A percentile compares a stretch with the other conserved stretches of the same genome.
phyloP scores from a whole-genome alignment of 495 filamentous ascomycete species.

The Penicillium canescens region DNA sequence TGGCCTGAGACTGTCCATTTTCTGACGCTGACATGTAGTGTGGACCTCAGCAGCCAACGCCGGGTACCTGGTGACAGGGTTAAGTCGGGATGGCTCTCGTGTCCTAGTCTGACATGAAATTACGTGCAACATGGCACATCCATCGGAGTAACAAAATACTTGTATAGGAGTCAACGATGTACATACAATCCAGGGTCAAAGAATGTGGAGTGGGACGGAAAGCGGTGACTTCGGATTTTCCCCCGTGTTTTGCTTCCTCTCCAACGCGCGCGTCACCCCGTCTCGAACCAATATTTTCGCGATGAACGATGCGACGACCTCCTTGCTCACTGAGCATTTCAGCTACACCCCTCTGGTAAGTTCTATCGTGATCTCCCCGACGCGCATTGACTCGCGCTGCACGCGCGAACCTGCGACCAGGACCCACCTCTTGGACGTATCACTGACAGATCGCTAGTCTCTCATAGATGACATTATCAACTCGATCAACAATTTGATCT shows the following conservation, averaged over 20 bases:
- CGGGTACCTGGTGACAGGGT: constrained; percentile 5
- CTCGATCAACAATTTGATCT: constrained; percentile 85
- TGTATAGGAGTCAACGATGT: neutral
- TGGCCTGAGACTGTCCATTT: neutral
- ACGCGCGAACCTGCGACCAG: constrained; percentile 4
- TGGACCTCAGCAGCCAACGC: constrained; percentile 5
- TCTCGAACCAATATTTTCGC: constrained; percentile 8
- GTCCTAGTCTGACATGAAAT: constrained; percentile 5
- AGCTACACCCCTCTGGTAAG: constrained; percentile 89
- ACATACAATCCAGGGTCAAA: neutral
- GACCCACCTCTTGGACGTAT: constrained; percentile 15
- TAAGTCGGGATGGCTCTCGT: neutral
- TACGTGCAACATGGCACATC: neutral
- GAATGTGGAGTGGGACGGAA: constrained; percentile 8
- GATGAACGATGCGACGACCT: constrained; percentile 56
- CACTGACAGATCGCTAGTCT: constrained; percentile 54
- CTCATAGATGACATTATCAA: constrained; percentile 98
- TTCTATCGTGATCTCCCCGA: constrained; percentile 9
- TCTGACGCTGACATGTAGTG: neutral
- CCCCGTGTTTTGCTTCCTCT: constrained; percentile 21
- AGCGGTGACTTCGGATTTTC: constrained; percentile 20
- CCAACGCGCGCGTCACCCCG: constrained; percentile 18
- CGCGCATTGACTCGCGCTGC: constrained; percentile 1
- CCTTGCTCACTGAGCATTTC: constrained; percentile 93
- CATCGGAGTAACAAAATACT: neutral